Percentiles rank a stretch among this genome's conserved stretches.
These are phyloP conservation scores for Lentinus brumalis DNA, from an alignment of 768 basidiomycete species.

Conservation along the genomic window DNA sequence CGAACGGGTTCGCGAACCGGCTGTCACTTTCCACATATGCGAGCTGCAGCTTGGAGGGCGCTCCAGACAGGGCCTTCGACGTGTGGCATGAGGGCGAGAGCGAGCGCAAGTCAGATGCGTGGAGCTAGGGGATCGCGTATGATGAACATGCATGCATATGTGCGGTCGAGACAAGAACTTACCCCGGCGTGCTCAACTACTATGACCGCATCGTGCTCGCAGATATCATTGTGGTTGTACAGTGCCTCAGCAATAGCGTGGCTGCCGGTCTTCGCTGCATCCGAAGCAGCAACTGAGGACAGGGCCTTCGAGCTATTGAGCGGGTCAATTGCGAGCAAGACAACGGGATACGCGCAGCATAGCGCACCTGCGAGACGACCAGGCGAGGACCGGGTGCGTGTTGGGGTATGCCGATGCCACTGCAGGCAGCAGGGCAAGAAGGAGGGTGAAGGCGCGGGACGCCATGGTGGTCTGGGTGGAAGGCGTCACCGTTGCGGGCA, in stretches of 20 bases:
- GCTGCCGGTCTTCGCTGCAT: slow-evolving; percentile 19
- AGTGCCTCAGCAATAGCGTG: slow-evolving; percentile 36
- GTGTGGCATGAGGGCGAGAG: slow-evolving; percentile 57
- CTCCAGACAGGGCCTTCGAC: slow-evolving; percentile 44
- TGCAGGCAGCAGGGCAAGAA: slow-evolving; percentile 46
- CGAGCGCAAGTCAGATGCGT: slow-evolving; percentile 72
- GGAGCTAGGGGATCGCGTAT: slow-evolving; percentile 47
- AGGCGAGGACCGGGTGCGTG: slow-evolving; percentile 66
- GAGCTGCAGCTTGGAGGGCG: slow-evolving; percentile 61
- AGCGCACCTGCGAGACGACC: slow-evolving; percentile 68
- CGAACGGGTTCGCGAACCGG: slow-evolving; percentile 31
- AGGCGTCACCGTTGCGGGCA: neutral
- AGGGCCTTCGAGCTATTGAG: slow-evolving; percentile 50
- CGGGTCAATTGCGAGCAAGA: neutral
- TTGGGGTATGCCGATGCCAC: slow-evolving; percentile 59
- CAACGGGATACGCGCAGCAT: neutral
- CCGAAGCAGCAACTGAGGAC: slow-evolving; percentile 15
- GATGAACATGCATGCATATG: neutral
- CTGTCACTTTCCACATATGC: slow-evolving; percentile 51
- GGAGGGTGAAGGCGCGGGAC: slow-evolving; percentile 28
- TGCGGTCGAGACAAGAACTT: slow-evolving; percentile 28
- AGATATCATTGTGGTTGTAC: slow-evolving; percentile 45
- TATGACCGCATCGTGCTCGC: slow-evolving; percentile 65
- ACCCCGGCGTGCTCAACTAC: slow-evolving; percentile 76
- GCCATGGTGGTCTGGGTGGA: slow-evolving; percentile 19